Percentiles rank a stretch among this genome's conserved stretches.
These are phyloP conservation scores for Triticum turgidum DNA, from an alignment of 176 grass and related monocot genomes.

Conservation along the genomic window DNA sequence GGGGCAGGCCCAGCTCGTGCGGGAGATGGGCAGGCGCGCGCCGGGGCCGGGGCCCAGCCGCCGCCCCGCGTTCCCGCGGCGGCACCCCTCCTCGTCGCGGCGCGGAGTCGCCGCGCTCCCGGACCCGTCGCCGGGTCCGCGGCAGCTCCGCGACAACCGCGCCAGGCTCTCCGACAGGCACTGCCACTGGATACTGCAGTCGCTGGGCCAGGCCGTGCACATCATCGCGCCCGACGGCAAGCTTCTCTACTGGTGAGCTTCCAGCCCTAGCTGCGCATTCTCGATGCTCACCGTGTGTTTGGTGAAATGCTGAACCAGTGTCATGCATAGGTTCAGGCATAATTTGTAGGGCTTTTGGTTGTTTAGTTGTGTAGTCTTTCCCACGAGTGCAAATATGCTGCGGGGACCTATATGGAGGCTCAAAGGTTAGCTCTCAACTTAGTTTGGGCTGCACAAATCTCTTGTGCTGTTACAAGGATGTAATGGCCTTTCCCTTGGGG, in stretches of 20 bases:
- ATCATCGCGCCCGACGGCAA: constrained; percentile 59
- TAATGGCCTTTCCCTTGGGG: background rate
- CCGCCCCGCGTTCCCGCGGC: constrained; percentile 26
- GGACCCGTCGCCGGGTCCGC: background rate
- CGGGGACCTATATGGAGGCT: background rate
- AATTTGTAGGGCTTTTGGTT: background rate
- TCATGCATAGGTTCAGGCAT: background rate
- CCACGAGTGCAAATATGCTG: background rate
- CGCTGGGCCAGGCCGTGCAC: constrained; percentile 84
- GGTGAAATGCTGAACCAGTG: background rate
- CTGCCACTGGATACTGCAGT: constrained; percentile 66
- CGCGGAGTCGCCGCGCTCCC: constrained; percentile 32
- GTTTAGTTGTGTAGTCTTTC: background rate
- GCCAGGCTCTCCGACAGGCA: constrained; percentile 66
- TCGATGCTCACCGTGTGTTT: background rate
- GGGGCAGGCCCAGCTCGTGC: constrained; percentile 61
- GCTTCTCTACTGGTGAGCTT: constrained; percentile 71
- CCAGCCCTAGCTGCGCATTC: background rate
- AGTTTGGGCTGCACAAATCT: background rate
- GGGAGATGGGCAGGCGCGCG: constrained; percentile 46
- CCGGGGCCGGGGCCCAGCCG: no score
- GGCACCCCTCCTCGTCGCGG: background rate
- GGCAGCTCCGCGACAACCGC: constrained; percentile 32
- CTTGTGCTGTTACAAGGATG: background rate
- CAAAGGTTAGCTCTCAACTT: background rate